Evolutionary conservation across 2,329 filamentous ascomycete species (phyloP).

Genomic region (Sporothrix phasma): DNA sequence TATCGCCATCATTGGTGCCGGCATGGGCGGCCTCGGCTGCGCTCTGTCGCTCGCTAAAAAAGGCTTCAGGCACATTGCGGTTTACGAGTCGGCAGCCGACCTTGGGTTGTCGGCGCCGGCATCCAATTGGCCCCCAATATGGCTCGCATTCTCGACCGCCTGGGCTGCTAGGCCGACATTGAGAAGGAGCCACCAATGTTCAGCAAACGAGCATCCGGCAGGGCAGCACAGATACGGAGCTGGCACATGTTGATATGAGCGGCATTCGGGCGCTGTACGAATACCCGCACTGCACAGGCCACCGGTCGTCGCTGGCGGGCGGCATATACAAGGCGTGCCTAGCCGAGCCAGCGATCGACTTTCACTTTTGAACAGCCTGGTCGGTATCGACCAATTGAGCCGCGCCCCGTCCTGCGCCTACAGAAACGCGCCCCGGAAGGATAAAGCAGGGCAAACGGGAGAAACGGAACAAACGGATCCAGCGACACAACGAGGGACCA

Average conservation of each 20-base stretch:
- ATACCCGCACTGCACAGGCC: conserved; percentile 71
- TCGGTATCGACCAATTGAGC: conserved; percentile 46
- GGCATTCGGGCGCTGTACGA: conserved; percentile 59
- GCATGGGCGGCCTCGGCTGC: conserved; percentile 68
- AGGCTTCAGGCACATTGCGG: conserved; percentile 62
- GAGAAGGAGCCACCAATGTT: conserved; percentile 59
- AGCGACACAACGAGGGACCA: background rate
- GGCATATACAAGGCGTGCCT: conserved; percentile 62
- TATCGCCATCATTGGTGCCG: conserved; percentile 32
- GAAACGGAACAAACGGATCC: background rate
- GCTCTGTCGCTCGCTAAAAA: conserved; percentile 66
- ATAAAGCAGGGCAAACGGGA: background rate
- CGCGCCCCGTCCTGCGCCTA: conserved; percentile 50
- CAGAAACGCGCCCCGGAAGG: conserved; percentile 40
- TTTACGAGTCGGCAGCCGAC: conserved; percentile 63
- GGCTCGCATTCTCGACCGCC: conserved; percentile 60
- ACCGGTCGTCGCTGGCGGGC: conserved; percentile 61
- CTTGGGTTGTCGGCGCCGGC: conserved; percentile 72
- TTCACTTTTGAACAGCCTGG: conserved; percentile 55
- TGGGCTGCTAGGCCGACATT: conserved; percentile 65
- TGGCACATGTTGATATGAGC: conserved; percentile 59
- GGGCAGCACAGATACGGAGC: conserved; percentile 57
- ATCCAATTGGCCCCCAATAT: conserved; percentile 81
- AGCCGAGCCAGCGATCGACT: conserved; percentile 50
- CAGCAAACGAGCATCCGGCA: conserved; percentile 63